Conservation (phyloP, 2,329 filamentous ascomycete species). For the Aspergillus sp. region DNA sequence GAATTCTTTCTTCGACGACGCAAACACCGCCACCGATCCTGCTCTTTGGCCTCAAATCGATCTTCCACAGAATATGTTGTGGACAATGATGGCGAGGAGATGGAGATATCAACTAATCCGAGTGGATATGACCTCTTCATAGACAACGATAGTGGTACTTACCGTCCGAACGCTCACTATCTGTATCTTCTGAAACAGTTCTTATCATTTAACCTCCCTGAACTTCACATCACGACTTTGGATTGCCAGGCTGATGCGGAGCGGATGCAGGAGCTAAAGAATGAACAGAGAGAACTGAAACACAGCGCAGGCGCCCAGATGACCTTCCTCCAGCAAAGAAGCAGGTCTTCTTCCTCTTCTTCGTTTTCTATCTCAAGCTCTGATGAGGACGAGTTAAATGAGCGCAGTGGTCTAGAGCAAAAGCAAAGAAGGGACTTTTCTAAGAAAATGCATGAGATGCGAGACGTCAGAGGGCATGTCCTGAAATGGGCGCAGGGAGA, state of each 20-base stretch:
- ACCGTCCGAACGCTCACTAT: conserved; percentile 77
- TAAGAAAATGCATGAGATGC: conserved; percentile 35
- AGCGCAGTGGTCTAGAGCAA: conserved; percentile 25
- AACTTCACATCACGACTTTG: conserved; percentile 70
- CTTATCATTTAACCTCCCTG: conserved; percentile 71
- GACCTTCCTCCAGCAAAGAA: conserved; percentile 55
- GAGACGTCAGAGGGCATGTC: conserved; percentile 38
- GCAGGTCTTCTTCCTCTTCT: conserved; percentile 35
- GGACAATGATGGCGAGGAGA: conserved; percentile 38
- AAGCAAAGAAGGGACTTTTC: conserved; percentile 30
- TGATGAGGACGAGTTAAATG: conserved; percentile 60
- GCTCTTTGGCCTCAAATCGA: conserved; percentile 29
- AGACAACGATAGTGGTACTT: conserved; percentile 94
- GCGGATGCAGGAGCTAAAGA: conserved; percentile 71
- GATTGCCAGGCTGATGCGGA: conserved; percentile 73
- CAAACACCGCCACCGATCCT: conserved; percentile 45
- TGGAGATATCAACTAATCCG: conserved; percentile 53
- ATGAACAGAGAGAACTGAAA: conserved; percentile 72
- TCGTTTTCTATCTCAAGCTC: conserved; percentile 54
- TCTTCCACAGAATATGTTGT: conserved; percentile 35
- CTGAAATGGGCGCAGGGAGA: conserved; percentile 37
- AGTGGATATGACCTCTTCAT: conserved; percentile 79
- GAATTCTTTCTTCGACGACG: conserved; percentile 86
- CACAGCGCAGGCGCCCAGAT: conserved; percentile 58
- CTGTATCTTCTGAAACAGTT: conserved; percentile 72